Evolutionary conservation across 2,329 filamentous ascomycete genomes (phyloP).

Genomic region (Phyllosticta ampelicida): DNA sequence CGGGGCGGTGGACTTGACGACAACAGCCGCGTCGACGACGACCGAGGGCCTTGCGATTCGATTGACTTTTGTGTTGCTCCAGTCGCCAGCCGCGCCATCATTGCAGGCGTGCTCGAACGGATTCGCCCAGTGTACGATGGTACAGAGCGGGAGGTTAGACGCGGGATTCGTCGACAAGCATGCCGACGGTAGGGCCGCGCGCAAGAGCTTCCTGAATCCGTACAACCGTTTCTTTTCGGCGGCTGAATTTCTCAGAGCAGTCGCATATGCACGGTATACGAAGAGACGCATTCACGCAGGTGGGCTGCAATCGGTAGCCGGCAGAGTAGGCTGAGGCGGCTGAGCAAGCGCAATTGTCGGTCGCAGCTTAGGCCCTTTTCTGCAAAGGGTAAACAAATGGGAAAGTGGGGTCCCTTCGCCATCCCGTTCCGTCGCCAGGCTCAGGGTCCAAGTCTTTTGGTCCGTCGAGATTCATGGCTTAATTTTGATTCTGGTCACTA

Average conservation of each 20-base stretch:
- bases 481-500: neutral
- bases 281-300: neutral
- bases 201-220: neutral
- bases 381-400: neutral
- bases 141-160: neutral
- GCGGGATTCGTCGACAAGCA: neutral
- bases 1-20: neutral
- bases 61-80: neutral
- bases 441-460: neutral
- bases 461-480: neutral
- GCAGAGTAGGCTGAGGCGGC: neutral
- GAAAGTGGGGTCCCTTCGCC: neutral
- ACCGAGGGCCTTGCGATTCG: neutral
- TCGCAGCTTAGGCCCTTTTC: neutral
- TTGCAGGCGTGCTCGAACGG: neutral
- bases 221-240: neutral
- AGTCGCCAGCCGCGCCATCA: neutral
- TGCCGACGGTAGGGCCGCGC: neutral
- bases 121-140: neutral
- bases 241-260: neutral
- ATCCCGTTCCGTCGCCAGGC: neutral
- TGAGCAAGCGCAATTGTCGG: neutral
- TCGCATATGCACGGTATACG: neutral
- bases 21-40: neutral
- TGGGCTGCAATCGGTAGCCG: neutral